phyloP scores from a whole-genome alignment of 352 stramenopile species.

The Phytophthora pini region DNA sequence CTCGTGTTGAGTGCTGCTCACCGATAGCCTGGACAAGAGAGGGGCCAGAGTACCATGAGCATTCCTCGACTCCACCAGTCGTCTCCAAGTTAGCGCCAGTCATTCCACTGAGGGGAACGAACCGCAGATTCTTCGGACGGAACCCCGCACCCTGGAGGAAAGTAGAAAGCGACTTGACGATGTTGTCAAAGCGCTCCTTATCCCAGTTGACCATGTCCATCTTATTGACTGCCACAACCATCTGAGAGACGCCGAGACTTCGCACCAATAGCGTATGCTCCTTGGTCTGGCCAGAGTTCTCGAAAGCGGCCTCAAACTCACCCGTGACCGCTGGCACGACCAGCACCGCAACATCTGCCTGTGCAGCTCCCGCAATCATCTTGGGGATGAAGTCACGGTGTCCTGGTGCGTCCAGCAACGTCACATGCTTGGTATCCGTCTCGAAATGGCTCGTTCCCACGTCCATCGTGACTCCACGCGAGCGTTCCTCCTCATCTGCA shows the following conservation, averaged over 20 bases:
- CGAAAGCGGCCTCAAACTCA: constrained; percentile 97
- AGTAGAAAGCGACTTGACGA: constrained; percentile 71
- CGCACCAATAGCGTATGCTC: constrained; percentile 96
- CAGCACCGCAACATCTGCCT: constrained; percentile 93
- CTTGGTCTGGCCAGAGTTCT: constrained; percentile 96
- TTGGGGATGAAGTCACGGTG: constrained; percentile 98
- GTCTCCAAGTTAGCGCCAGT: constrained; percentile 84
- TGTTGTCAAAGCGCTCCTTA: constrained; percentile 81
- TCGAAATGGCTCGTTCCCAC: constrained; percentile 95
- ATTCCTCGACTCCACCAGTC: constrained; percentile 53
- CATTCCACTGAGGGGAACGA: constrained; percentile 90
- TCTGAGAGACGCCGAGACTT: constrained; percentile 93
- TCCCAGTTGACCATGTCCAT: constrained; percentile 93
- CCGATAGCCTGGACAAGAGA: constrained; percentile 85
- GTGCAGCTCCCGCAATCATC: constrained; percentile 96
- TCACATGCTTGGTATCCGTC: constrained; percentile 92
- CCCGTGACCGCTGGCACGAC: constrained; percentile 95
- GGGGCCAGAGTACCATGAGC: constrained; percentile 78
- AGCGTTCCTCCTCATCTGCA: constrained; percentile 85
- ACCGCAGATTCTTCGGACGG: constrained; percentile 81
- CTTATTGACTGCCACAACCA: constrained; percentile 98
- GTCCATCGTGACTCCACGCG: constrained; percentile 98
- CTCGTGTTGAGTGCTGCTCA: constrained; percentile 1
- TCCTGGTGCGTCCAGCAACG: constrained; percentile 96
- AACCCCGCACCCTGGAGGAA: constrained; percentile 85